Conservation (phyloP, 768 basidiomycete genomes). For the Hygrocybe coccinea region DNA sequence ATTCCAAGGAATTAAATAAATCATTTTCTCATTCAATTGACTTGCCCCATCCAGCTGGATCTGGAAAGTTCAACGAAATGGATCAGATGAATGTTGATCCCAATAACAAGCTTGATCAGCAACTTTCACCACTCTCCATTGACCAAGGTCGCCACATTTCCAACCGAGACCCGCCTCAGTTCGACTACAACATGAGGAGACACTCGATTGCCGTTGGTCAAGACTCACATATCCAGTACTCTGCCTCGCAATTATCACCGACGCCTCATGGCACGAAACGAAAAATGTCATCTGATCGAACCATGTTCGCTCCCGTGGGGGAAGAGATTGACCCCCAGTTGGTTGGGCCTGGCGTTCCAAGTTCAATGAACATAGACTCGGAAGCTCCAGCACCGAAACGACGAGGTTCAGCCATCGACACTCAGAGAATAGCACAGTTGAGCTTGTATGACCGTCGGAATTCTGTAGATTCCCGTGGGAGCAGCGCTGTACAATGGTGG, state of each 20-base stretch:
- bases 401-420: constrained; percentile 78
- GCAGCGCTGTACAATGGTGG: constrained; percentile 46
- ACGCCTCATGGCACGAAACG: constrained; percentile 66
- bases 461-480: constrained; percentile 60
- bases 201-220: constrained; percentile 66
- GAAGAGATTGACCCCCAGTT: constrained; percentile 67
- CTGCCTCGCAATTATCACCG: constrained; percentile 23
- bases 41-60: constrained; percentile 9
- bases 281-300: constrained; percentile 73
- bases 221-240: constrained; percentile 39
- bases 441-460: constrained; percentile 74
- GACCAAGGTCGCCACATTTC: not conserved
- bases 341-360: constrained; percentile 62
- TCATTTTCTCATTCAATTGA: constrained; percentile 16
- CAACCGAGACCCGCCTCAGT: constrained; percentile 43
- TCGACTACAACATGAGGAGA: constrained; percentile 66
- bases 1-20: not conserved
- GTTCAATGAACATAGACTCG: constrained; percentile 50
- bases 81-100: constrained; percentile 39
- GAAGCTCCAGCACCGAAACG: constrained; percentile 76
- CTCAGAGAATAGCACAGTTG: constrained; percentile 67
- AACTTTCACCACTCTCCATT: constrained; percentile 7
- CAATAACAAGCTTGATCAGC: constrained; percentile 29
- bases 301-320: constrained; percentile 43
- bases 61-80: constrained; percentile 26